Percentiles rank a stretch among this genome's conserved stretches.
Conservation (phyloP, 495 filamentous ascomycete genomes). For the Xylaria curta region DNA sequence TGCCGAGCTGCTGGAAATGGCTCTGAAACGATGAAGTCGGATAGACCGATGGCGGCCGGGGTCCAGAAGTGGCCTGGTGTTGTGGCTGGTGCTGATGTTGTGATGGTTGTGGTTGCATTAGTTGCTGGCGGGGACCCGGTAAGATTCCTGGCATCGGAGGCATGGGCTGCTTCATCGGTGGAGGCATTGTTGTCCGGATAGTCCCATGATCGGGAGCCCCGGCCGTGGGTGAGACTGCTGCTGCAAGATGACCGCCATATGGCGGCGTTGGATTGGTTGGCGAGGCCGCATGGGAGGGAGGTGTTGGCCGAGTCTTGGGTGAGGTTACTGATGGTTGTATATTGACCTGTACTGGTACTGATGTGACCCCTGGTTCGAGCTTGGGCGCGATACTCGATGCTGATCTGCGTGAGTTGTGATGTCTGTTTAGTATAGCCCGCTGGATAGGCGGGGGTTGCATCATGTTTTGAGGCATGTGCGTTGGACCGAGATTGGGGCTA, state of each 20-base stretch:
- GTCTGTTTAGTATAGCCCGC: conserved; percentile 73
- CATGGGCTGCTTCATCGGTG: conserved; percentile 49
- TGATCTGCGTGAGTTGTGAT: conserved; percentile 68
- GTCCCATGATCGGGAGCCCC: conserved; percentile 64
- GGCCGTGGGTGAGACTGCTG: conserved; percentile 69
- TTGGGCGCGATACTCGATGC: conserved; percentile 75
- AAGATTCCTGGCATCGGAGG: conserved; percentile 57
- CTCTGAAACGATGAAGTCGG: conserved; percentile 82
- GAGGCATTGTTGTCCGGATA: conserved; percentile 49
- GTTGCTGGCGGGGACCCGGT: conserved; percentile 38
- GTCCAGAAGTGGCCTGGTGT: conserved; percentile 47
- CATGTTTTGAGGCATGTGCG: conserved; percentile 66
- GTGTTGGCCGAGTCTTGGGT: conserved; percentile 76
- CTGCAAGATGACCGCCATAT: conserved; percentile 70
- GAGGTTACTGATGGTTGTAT: conserved; percentile 54
- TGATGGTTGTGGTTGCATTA: conserved; percentile 44
- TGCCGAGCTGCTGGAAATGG: conserved; percentile 97
- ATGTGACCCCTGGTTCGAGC: conserved; percentile 64
- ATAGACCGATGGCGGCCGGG: conserved; percentile 64
- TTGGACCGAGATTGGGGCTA: conserved; percentile 71
- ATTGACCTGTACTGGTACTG: conserved; percentile 61
- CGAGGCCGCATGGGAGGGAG: conserved; percentile 81
- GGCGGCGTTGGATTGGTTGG: conserved; percentile 76
- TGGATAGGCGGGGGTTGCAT: conserved; percentile 73
- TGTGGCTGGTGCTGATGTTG: conserved; percentile 52